Evolutionary conservation across 1,284 basidiomycete species (phyloP), one percentile per base, ranked within the genome.

Genomic region (Ganoderma leucocontextum): DNA sequence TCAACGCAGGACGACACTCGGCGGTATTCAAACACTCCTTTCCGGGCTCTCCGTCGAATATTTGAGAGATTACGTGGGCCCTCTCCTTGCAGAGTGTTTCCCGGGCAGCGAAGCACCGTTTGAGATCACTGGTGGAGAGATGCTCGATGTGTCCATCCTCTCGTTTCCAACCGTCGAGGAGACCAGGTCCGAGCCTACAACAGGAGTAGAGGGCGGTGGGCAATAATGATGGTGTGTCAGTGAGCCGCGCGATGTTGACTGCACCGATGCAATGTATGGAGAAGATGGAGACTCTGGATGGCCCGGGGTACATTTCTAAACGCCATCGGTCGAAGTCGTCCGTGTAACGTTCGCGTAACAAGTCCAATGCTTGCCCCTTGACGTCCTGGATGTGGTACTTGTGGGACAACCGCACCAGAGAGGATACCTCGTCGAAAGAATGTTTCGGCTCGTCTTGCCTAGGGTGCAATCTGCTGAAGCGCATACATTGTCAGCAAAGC

Each of bases 371-470:
- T 33, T 61, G 29, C 19, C 38, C 25, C 17, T 53, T 36, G 19
- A 70, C 4, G 12, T 60, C 61, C 2, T 68, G 64, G 1, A 67
- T 53, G 7, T 60, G 33, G 38, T 70, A 70, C 58, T 68, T 70
- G 70, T 70, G 70, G 4, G 66, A 53, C 29, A 70, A 60, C 15
- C 61, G 70, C 9, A 63, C 35, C 12, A 68, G 13, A 0, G 70
- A 57, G 8, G 61, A 62, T n/a, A 53, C 13, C 35, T 39, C 39
- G 47, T 41, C 38, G 12, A 29, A 36, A n/a, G 59, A n/a, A 39
- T 17, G 19, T 7, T 33, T 29, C 29, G 29, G 12, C 41, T 42
- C 41, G 17, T 42, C 15, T 17, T 19, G 41, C 8, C n/a, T 49
- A 9, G 6, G n/a, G 8, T 10, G 19, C n/a, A 49, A 49, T 25